Evolutionary conservation across 2,329 filamentous ascomycete species (phyloP).

Genomic region (Exserohilum rostratum): DNA sequence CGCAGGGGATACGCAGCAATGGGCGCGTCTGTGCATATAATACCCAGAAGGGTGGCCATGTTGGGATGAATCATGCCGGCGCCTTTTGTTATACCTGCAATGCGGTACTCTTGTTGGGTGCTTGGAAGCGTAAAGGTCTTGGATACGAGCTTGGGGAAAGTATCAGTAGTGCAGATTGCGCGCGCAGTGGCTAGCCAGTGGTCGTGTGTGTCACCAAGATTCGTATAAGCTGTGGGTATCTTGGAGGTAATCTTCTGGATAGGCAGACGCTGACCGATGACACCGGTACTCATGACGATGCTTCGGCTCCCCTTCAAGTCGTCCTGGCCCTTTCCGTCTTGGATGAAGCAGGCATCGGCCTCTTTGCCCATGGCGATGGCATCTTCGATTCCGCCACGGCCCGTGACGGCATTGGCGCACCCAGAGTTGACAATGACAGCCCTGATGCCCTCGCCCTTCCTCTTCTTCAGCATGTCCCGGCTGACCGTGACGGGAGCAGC

Average conservation of each 20-base stretch:
- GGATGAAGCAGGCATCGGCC: conserved; percentile 69
- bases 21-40: conserved; percentile 89
- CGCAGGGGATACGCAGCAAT: conserved; percentile 72
- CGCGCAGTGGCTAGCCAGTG: conserved; percentile 86
- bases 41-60: conserved; percentile 93
- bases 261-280: conserved; percentile 92
- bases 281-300: conserved; percentile 98
- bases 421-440: conserved; percentile 93
- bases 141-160: conserved; percentile 94
- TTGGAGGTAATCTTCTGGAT: conserved; percentile 87
- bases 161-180: conserved; percentile 98
- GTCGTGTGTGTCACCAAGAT: conserved; percentile 75
- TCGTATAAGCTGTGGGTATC: conserved; percentile 76
- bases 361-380: conserved; percentile 80
- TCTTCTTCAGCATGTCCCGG: conserved; percentile 70
- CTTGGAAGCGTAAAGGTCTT: conserved; percentile 83
- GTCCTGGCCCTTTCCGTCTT: conserved; percentile 41
- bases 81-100: conserved; percentile 96
- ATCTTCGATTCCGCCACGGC: conserved; percentile 86
- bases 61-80: conserved; percentile 99
- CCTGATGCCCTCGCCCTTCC: conserved; percentile 71
- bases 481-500: conserved; percentile 92
- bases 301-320: conserved; percentile 64
- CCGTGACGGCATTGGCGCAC: conserved; percentile 96
- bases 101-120: conserved; percentile 76